Evolutionary conservation across 345 rosid species (phyloP).

Genomic region (Citrus australasica): DNA sequence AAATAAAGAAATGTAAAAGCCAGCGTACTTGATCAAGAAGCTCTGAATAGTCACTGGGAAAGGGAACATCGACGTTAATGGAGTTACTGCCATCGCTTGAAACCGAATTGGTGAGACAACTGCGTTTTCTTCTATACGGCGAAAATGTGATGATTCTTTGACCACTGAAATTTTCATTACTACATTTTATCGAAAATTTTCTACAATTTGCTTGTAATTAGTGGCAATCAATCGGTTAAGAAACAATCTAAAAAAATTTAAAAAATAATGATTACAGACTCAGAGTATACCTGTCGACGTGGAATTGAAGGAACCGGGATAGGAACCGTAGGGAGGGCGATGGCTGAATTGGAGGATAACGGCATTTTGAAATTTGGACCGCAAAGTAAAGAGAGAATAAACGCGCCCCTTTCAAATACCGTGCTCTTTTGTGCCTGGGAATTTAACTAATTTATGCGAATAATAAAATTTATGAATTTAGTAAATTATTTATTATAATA

Average conservation of each 20-base stretch:
- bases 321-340: background rate
- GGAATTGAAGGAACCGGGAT: conserved; percentile 11
- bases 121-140: conserved; percentile 19
- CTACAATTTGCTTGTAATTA: conserved; percentile 13
- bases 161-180: background rate
- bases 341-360: background rate
- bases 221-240: background rate
- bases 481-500: too few species aligned
- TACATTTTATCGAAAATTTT: background rate
- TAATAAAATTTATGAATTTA: too few species aligned
- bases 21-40: conserved; percentile 70
- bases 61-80: conserved; percentile 44
- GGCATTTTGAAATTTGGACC: too few species aligned
- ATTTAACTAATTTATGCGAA: too few species aligned
- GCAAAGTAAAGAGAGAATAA: too few species aligned
- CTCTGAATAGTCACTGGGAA: conserved; percentile 64
- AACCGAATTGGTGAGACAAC: conserved; percentile 16
- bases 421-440: too few species aligned
- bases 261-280: background rate
- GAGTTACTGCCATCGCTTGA: conserved; percentile 38
- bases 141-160: conserved; percentile 3
- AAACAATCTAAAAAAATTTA: background rate
- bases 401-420: too few species aligned
- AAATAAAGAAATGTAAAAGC: background rate
- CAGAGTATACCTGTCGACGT: conserved; percentile 7